Evolutionary conservation across 768 basidiomycete genomes (phyloP), one percentile per base, ranked within the genome.

Genomic region (Gymnopilus dilepis): DNA sequence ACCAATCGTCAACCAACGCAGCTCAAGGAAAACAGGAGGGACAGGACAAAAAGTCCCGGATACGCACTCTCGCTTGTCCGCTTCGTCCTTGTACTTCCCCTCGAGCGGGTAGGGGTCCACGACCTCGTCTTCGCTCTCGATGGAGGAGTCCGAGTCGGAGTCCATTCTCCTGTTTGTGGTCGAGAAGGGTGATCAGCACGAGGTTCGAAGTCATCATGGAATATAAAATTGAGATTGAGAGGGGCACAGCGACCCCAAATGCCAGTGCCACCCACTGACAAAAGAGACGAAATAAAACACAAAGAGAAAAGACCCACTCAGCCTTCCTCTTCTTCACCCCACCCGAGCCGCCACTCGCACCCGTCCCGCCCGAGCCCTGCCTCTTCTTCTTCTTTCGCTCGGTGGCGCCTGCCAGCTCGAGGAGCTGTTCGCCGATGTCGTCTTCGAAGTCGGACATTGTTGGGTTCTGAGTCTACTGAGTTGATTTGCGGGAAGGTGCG

Each of bases 31-130:
- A 45, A 45, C 4, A 33, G 2, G 24, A 56, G 43, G 33, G n/a
- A 31, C 47, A 5, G 47, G 28, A 8, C 30, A 66, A 51, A 34
- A 2, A 28, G 40, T 41, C 19, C 24, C 57, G 45, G 47, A 50
- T 31, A 80, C 91, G 78, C 78, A 97, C 97, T 82, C 78, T 65
- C 89, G 83, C 69, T 90, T 85, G 74, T 98, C 97, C 12, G 79
- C 82, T 67, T 94, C 94, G 69, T 97, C 89, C 60, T 84, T 84
- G 71, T 92, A 99, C 74, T 94, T 93, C 52, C 94, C 95, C 68
- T 99, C 97, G 12, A 97, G 77, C 0, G 95, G 96, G 72, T 94
- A 99, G 3, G 88, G 88, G 65, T 93, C 89, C 41, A 67, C 65
- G 21, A 61, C 48, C 15, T 73, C 71, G 4, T 80, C 82, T 30